phyloP scores from a whole-genome alignment of 768 basidiomycete species.

The Mycena floridula region DNA sequence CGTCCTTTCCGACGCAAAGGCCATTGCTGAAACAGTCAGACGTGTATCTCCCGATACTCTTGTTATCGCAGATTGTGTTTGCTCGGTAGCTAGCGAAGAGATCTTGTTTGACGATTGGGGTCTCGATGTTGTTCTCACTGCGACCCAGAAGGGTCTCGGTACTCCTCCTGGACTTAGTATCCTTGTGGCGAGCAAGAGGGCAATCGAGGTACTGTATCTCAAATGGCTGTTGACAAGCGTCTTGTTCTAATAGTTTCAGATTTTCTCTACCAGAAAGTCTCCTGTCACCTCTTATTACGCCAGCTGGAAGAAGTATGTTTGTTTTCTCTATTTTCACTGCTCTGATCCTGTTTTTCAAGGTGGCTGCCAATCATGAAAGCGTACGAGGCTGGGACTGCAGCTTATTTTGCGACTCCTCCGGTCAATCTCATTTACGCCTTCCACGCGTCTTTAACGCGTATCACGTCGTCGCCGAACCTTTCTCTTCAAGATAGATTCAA shows the following conservation, averaged over 20 bases:
- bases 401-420: conserved; percentile 94
- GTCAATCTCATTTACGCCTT: conserved; percentile 93
- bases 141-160: conserved; percentile 89
- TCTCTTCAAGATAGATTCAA: conserved; percentile 76
- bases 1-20: conserved; percentile 80
- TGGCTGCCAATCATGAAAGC: conserved; percentile 94
- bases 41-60: conserved; percentile 82
- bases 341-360: conserved; percentile 25
- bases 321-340: neutral
- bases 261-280: conserved; percentile 53
- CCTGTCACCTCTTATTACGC: conserved; percentile 80
- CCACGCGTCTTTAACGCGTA: conserved; percentile 69
- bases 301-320: conserved; percentile 73
- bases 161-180: conserved; percentile 92
- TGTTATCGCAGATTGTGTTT: conserved; percentile 89
- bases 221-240: no score
- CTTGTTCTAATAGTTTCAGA: conserved; percentile 25
- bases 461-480: conserved; percentile 55
- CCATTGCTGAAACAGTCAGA: conserved; percentile 66
- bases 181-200: conserved; percentile 72
- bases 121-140: conserved; percentile 82
- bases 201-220: conserved; percentile 51
- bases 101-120: conserved; percentile 93
- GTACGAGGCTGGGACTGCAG: conserved; percentile 75
- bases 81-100: conserved; percentile 93